Conservation (phyloP, 495 filamentous ascomycete genomes). For the Penicillium pancosmium region DNA sequence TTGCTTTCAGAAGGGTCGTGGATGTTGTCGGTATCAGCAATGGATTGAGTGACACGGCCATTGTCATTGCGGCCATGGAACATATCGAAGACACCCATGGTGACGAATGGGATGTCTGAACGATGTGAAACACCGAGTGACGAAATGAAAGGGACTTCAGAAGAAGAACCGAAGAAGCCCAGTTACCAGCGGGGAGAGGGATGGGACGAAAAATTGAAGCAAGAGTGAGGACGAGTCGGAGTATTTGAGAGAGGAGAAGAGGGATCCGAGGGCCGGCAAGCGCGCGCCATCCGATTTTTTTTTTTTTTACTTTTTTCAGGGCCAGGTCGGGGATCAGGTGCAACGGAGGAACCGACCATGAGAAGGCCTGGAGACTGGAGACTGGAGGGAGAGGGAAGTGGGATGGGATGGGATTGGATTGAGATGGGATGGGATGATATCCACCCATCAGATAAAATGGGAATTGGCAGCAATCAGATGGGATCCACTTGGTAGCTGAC, state of each 20-base stretch:
- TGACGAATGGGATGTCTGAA: neutral
- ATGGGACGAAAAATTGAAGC: neutral
- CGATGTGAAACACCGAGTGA: neutral
- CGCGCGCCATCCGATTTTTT: neutral
- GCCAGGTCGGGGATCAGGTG: neutral
- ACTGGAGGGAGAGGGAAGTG: too few relatives aligned
- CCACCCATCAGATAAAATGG: neutral
- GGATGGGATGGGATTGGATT: too few relatives aligned
- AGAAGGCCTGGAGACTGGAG: neutral
- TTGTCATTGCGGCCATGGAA: conserved; percentile 13
- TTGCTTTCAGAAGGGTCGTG: conserved; percentile 1
- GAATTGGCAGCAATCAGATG: too few relatives aligned
- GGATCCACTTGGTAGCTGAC: too few relatives aligned
- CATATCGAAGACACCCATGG: conserved; percentile 15
- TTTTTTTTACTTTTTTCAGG: neutral
- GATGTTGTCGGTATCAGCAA: conserved; percentile 1
- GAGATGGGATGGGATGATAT: too few relatives aligned
- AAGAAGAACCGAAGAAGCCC: neutral
- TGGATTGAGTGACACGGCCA: neutral
- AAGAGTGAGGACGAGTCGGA: neutral
- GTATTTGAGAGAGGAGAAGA: neutral
- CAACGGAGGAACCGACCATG: conserved; percentile 3
- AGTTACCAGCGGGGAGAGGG: neutral
- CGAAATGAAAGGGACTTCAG: neutral
- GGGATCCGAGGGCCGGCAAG: neutral